Evolutionary conservation across 768 basidiomycete species (phyloP).

Genomic region (Boletus subcaerulescens): DNA sequence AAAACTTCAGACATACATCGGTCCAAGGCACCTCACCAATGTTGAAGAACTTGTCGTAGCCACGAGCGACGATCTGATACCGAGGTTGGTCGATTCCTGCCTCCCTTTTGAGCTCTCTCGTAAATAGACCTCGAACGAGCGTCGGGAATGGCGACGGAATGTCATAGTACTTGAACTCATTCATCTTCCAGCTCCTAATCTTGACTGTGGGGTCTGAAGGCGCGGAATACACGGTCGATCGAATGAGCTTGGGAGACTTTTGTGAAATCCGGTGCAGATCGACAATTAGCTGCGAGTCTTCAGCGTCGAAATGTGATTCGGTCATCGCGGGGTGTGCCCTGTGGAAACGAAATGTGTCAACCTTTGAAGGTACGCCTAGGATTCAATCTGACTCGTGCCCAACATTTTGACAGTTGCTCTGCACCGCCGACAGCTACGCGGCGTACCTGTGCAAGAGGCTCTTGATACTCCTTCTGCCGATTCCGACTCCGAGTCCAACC

Average conservation of each 20-base stretch:
- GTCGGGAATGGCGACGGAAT: slow-evolving; percentile 92
- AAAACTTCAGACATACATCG: slow-evolving; percentile 76
- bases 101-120: slow-evolving; percentile 43
- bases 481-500: too few species aligned
- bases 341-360: slow-evolving; percentile 2
- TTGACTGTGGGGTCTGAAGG: slow-evolving; percentile 53
- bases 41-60: slow-evolving; percentile 99
- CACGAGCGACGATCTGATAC: slow-evolving; percentile 75
- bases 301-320: slow-evolving; percentile 18
- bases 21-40: slow-evolving; percentile 97
- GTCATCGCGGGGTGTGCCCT: slow-evolving; percentile 17
- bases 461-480: too few species aligned
- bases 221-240: slow-evolving; percentile 51
- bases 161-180: slow-evolving; percentile 91
- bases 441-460: too few species aligned
- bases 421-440: too few species aligned
- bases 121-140: slow-evolving; percentile 90
- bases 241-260: slow-evolving; percentile 62
- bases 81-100: slow-evolving; percentile 35
- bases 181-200: slow-evolving; percentile 94
- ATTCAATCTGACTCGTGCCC: not conserved
- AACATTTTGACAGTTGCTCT: too few species aligned
- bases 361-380: too few species aligned
- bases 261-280: slow-evolving; percentile 51
- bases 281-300: slow-evolving; percentile 60